Conservation (phyloP, 345 rosid species). For the Erysimum cheiranthoides region DNA sequence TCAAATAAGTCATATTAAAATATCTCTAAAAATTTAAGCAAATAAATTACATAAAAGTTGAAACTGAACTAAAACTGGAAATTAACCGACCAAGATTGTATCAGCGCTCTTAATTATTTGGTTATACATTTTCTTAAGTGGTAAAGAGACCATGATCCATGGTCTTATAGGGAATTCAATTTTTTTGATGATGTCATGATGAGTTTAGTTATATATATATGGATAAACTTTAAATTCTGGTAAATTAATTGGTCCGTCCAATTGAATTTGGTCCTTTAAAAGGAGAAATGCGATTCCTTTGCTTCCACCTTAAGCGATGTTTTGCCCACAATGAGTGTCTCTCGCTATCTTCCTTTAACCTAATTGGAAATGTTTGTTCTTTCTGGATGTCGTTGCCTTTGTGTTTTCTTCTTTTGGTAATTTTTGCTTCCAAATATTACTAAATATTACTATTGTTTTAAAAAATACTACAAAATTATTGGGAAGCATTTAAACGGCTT, state of each 20-base stretch:
- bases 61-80: neutral
- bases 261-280: conserved; percentile 52
- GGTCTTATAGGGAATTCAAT: neutral
- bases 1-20: neutral
- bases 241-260: conserved; percentile 47
- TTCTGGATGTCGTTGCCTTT: conserved; percentile 35
- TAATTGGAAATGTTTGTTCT: conserved; percentile 46
- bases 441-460: neutral
- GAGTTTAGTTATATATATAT: neutral
- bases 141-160: neutral
- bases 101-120: neutral
- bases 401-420: conserved; percentile 18
- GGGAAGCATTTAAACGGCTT: neutral
- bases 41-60: neutral
- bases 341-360: conserved; percentile 52
- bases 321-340: conserved; percentile 48
- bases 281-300: conserved; percentile 52
- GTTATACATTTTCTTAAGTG: conserved; percentile 4
- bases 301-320: conserved; percentile 77
- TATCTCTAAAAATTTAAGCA: conserved; percentile 1
- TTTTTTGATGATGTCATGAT: neutral
- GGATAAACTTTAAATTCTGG: conserved; percentile 20
- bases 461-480: conserved; percentile 3
- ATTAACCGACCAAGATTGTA: neutral
- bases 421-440: neutral